phyloP scores from a whole-genome alignment of 2,329 filamentous ascomycete genomes.

The Colletotrichum noveboracense region DNA sequence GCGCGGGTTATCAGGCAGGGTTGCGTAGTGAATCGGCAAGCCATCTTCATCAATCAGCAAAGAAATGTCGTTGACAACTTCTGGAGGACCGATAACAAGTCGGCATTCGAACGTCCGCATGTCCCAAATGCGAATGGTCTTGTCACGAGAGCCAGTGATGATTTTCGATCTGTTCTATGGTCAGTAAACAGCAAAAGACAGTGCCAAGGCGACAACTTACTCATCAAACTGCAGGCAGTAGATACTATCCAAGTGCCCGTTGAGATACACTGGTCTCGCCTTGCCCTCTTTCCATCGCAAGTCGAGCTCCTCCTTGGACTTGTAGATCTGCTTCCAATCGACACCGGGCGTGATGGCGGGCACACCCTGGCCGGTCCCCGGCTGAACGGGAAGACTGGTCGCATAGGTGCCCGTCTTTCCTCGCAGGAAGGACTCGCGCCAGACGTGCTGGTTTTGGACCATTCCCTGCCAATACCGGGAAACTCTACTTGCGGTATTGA shows the following conservation, averaged over 20 bases:
- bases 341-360: conserved; percentile 63
- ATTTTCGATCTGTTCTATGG: conserved; percentile 76
- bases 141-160: conserved; percentile 93
- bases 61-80: conserved; percentile 59
- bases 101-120: conserved; percentile 86
- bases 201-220: conserved; percentile 53
- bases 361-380: conserved; percentile 63
- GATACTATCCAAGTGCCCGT: conserved; percentile 93
- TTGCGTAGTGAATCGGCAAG: conserved; percentile 59
- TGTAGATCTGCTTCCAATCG: conserved; percentile 87
- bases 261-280: conserved; percentile 84
- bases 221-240: conserved; percentile 99
- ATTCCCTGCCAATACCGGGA: conserved; percentile 55
- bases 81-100: conserved; percentile 83
- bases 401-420: conserved; percentile 67
- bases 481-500: conserved; percentile 55
- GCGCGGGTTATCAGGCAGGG: conserved; percentile 53
- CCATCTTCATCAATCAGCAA: conserved; percentile 58
- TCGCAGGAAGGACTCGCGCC: conserved; percentile 67
- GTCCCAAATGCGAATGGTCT: conserved; percentile 96
- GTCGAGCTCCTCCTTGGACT: conserved; percentile 76
- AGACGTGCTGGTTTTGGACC: conserved; percentile 61
- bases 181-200: conserved; percentile 34
- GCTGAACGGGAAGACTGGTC: conserved; percentile 55
- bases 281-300: conserved; percentile 80